Percentiles rank a stretch among this genome's conserved stretches.
Conservation (phyloP, 1,284 basidiomycete species). For the Filobasidium uniguttulatum region DNA sequence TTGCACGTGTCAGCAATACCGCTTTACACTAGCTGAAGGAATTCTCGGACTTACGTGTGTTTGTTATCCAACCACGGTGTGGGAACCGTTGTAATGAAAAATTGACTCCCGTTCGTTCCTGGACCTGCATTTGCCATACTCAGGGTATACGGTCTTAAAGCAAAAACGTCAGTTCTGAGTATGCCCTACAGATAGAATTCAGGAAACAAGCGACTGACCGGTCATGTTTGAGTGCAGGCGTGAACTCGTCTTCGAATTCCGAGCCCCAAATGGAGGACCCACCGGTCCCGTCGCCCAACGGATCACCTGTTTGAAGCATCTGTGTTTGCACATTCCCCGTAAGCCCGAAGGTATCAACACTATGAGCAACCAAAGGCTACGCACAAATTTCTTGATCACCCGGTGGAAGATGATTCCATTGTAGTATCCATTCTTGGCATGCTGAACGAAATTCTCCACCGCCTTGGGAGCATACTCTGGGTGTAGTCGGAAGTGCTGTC, state of each 20-base stretch:
- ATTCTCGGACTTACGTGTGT: constrained; percentile 35
- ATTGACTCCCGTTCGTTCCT: constrained; percentile 77
- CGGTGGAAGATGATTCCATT: constrained; percentile 94
- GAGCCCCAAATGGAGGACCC: constrained; percentile 87
- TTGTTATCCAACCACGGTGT: constrained; percentile 72
- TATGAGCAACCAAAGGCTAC: constrained; percentile 17
- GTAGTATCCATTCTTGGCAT: constrained; percentile 75
- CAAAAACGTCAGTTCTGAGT: constrained; percentile 6
- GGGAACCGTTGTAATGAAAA: constrained; percentile 95
- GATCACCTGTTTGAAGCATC: constrained; percentile 98
- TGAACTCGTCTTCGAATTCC: constrained; percentile 94
- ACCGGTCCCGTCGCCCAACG: constrained; percentile 93
- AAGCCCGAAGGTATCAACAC: not conserved
- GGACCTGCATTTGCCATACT: constrained; percentile 96
- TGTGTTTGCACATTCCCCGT: constrained; percentile 9
- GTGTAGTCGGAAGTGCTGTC: constrained; percentile 62
- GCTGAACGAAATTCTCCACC: constrained; percentile 94
- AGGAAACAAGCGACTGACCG: constrained; percentile 41
- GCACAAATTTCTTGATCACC: constrained; percentile 84
- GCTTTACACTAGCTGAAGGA: too few species aligned
- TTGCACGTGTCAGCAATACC: too few species aligned
- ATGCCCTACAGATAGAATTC: not conserved
- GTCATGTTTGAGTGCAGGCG: constrained; percentile 76
- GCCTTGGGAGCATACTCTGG: constrained; percentile 83
- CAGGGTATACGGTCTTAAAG: constrained; percentile 72